Conservation (phyloP, 768 basidiomycete species). For the Lactarius indigo region DNA sequence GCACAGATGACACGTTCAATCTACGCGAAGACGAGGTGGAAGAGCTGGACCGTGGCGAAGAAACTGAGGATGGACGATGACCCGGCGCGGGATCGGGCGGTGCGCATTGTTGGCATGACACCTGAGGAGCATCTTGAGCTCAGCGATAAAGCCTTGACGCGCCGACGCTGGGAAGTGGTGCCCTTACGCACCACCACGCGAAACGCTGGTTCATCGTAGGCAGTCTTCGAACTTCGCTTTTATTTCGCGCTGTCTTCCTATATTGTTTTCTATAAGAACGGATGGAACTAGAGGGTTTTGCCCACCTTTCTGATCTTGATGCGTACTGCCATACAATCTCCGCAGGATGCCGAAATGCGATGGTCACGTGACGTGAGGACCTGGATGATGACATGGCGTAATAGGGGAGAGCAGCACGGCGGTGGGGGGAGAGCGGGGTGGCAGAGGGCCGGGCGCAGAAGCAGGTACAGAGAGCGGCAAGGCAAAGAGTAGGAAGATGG, state of each 20-base stretch:
- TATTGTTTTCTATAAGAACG: neutral
- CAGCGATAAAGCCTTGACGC: constrained; percentile 37
- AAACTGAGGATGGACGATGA: constrained; percentile 78
- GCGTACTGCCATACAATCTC: too few species aligned
- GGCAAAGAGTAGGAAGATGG: too few species aligned
- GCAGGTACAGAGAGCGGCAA: too few species aligned
- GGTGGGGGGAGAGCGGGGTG: too few species aligned
- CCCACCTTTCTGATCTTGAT: neutral
- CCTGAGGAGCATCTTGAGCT: constrained; percentile 37
- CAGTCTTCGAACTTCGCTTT: neutral
- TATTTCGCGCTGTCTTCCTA: neutral
- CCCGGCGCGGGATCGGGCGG: constrained; percentile 48
- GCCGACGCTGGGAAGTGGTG: constrained; percentile 47
- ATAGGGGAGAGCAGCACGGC: neutral
- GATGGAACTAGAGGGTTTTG: neutral
- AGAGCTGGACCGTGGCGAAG: constrained; percentile 74
- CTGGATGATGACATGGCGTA: too few species aligned
- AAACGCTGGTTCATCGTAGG: neutral
- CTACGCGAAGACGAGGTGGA: constrained; percentile 72
- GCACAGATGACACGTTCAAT: constrained; percentile 38
- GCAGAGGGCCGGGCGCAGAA: too few species aligned
- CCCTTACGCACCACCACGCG: constrained; percentile 37
- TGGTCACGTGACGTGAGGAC: too few species aligned
- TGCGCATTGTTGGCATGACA: constrained; percentile 52
- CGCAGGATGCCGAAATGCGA: too few species aligned